Conservation (phyloP, 2,329 filamentous ascomycete genomes). For the Tolypocladium sp. region DNA sequence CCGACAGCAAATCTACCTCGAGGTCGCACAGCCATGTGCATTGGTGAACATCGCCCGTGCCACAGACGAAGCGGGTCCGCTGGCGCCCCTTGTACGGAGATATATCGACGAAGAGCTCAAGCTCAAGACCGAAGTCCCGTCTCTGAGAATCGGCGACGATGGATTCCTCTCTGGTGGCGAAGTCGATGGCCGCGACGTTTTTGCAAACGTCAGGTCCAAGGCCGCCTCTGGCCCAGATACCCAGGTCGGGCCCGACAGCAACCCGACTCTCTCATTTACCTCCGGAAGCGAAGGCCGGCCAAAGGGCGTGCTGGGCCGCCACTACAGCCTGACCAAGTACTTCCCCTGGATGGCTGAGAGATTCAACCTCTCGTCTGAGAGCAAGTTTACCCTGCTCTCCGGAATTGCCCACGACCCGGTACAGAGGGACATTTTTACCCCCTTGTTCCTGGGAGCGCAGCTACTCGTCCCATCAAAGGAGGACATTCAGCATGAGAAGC, state of each 20-base stretch:
- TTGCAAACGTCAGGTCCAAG: conserved; percentile 44
- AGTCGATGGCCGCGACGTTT: conserved; percentile 56
- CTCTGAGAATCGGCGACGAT: conserved; percentile 60
- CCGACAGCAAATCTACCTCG: conserved; percentile 52
- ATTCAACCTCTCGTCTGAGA: conserved; percentile 64
- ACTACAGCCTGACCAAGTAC: conserved; percentile 79
- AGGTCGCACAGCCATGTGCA: conserved; percentile 65
- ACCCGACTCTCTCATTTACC: conserved; percentile 66
- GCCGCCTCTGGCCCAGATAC: conserved; percentile 54
- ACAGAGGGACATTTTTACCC: conserved; percentile 74
- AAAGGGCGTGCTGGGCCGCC: conserved; percentile 80
- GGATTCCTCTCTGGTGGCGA: conserved; percentile 64
- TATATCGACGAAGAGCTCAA: conserved; percentile 68
- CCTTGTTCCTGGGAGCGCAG: conserved; percentile 75
- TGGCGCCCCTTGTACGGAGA: conserved; percentile 37
- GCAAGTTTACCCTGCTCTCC: conserved; percentile 72
- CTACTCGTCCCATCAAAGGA: conserved; percentile 72
- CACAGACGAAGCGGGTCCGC: conserved; percentile 40
- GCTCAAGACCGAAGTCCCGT: conserved; percentile 67
- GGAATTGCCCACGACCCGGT: conserved; percentile 75
- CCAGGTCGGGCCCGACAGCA: conserved; percentile 77
- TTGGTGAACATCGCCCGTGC: conserved; percentile 62
- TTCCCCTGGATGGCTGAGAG: conserved; percentile 88
- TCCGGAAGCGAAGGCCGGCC: conserved; percentile 69
- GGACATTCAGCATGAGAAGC: conserved; percentile 73